Base-by-base conservation (phyloP, 2,329 filamentous ascomycete species). In the Pyricularia grisea region DNA sequence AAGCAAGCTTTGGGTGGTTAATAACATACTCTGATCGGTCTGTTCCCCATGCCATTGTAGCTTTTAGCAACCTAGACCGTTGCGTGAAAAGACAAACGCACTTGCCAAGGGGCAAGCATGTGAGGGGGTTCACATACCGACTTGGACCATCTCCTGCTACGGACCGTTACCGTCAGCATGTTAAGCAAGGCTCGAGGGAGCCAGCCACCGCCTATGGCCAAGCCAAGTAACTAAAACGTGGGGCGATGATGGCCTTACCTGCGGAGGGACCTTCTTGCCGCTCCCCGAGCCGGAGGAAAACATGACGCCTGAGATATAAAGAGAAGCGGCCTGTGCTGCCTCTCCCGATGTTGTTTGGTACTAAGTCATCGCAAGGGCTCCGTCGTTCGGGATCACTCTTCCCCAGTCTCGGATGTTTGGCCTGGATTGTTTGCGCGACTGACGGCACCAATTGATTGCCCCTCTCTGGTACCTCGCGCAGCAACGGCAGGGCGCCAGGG, bases 131-230 rank as follows among this genome's bases (percentile, higher is more conserved):
- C 63, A 84, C 85, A 76, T 90, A 98, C 95, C 94, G 84, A 99
- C 94, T 91, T 99, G 94, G 75, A 97, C 92, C 95, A 99, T 99
- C 86, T 99, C 95, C 93, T 98, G 67, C 67, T 63, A 17, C 70
- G 70, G 69, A 69, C 66, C 68, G 66, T 14, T 67, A 66, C 68
- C 30, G 30, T 33, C 60, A 71, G 33, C 64, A 64, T 14, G 63
- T 67, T 68, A 68, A 70, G 69, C 70, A 71, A 66, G 70, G 42
- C 42, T 50, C 42, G n/a, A 50, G 14, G 58, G 20, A 3, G n/a
- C n/a, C n/a, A 61, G 58, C 58, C 58, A 61, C 58, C 58, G 23
- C 58, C 58, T 61, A 27, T 61, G 42, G 42, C 42, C 68, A 20
- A 58, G 68, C 33, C 27, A 65, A 36, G 63, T n/a, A 28, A 28